Base-by-base conservation (phyloP, 225 moss, liverwort and hornwort genomes). In the Pleurozium schreberi region DNA sequence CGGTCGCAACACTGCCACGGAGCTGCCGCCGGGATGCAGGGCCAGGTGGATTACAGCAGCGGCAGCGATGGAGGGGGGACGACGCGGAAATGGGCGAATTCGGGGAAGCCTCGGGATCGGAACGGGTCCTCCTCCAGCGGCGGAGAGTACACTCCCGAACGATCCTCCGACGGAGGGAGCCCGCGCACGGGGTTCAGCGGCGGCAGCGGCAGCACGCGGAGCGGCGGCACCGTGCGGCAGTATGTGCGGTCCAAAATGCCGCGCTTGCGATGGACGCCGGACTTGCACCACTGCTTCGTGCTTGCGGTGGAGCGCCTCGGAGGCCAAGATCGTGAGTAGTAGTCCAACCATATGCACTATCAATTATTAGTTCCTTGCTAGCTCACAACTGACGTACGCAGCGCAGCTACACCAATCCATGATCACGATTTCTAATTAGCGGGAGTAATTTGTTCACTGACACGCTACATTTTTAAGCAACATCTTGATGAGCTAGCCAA, bases 191-290 rank as follows among this genome's bases (percentile, higher is more conserved):
- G 91, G 36, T 92, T 92, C 84, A 92, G 92, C 82, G 93, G 93
- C 50, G 93, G 95, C 75, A 82, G 93, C 76, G 89, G 93, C 69
- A 84, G 81, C 55, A 83, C 88, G 19, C 80, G 93, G 49, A 91
- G 93, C 81, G 92, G 94, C 78, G 95, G 95, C 68, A 92, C 94
- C 14, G 96, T 96, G 81, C 92, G 96, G 61, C 96, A 96, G 74
- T 96, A 96, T 83, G 96, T 96, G 89, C 95, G 96, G 40, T 96
- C 96, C 57, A 96, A 96, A 93, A 95, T 95, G 96, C 96, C 96
- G 45, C 93, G 96, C 87, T 86, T 96, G 87, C 92, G 96, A 25
- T 96, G 96, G 96, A 96, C 96, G 50, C 94, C 96, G 43, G 96
- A 96, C 87, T 87, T 96, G 70, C 96, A 96, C 77, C 95, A 94